phyloP scores from a whole-genome alignment of 805 yeast genomes.

The Alloascoidea africana region DNA sequence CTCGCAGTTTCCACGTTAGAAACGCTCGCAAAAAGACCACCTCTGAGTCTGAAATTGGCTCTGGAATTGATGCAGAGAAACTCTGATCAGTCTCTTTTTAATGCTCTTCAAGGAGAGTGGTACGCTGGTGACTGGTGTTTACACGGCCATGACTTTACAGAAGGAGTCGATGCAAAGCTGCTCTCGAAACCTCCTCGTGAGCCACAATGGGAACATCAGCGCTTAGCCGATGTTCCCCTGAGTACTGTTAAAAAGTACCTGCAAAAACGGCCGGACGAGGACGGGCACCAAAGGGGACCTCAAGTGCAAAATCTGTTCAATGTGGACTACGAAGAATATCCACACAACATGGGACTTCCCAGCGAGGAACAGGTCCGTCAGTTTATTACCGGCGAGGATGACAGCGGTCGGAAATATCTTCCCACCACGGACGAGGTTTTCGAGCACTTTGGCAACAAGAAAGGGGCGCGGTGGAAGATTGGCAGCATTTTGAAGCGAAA shows the following conservation, averaged over 20 bases:
- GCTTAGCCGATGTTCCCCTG: constrained; percentile 20
- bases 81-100: constrained; percentile 35
- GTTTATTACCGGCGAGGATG: constrained; percentile 58
- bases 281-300: no score
- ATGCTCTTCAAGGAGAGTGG: constrained; percentile 61
- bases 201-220: constrained; percentile 34
- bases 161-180: constrained; percentile 49
- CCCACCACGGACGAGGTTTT: constrained; percentile 55
- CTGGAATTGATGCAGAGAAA: constrained; percentile 55
- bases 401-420: constrained; percentile 46
- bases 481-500: constrained; percentile 44
- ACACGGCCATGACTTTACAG: constrained; percentile 47
- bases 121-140: constrained; percentile 65
- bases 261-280: constrained; percentile 18
- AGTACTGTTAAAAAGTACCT: constrained; percentile 14
- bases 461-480: constrained; percentile 50
- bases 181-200: constrained; percentile 41
- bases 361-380: constrained; percentile 45
- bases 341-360: constrained; percentile 71
- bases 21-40: constrained; percentile 51
- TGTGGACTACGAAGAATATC: constrained; percentile 29
- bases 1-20: constrained; percentile 49
- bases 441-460: constrained; percentile 45
- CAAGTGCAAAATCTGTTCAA: constrained; percentile 16
- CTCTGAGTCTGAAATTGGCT: constrained; percentile 63